Evolutionary conservation across 1,284 basidiomycete genomes (phyloP), one percentile per base, ranked within the genome.

Genomic region (Vanrija sp.): DNA sequence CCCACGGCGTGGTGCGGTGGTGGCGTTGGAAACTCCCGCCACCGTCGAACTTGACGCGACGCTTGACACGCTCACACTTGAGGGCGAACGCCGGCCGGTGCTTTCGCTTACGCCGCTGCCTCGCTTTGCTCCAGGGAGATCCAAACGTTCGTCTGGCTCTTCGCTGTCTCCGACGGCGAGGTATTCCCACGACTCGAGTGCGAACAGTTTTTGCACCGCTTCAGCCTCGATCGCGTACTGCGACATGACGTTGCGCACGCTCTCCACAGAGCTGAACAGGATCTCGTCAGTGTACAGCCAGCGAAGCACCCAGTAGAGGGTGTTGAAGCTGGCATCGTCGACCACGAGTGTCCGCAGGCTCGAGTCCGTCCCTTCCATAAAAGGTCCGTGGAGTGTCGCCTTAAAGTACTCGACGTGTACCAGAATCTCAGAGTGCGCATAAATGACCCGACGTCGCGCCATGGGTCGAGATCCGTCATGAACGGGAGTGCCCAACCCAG

Each of bases 291-390:
- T 85, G 66, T 91, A 91, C 39, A 89, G 83, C 75, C 55, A 72
- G 52, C 63, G 58, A 19, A 91, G 74, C 49, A 91, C 75, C 88
- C 88, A 91, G 69, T 89, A 91, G 4, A 89, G 83, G 0, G 88
- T 89, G 47, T 85, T 82, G 64, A 87, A 92, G 62, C 88, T 87
- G 8, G 87, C 87, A 71, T 91, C 89, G 64, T 89, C 86, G 10
- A 91, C 86, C 25, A 86, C 77, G 43, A 91, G 75, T 1, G 84
- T 85, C 12, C 53, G 43, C 2, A 68, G 48, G 1, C 58, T 56
- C 2, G 52, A 49, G 15, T 52, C 54, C 3, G 67, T 63, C 46
- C 79, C 83, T 71, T 89, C 87, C 6, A 83, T 73, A 67, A 89
- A 91, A 0, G 84, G 82, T 0, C 86, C 88, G 28, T 81, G 78